Evolutionary conservation across 1,284 basidiomycete genomes (phyloP), one percentile per base, ranked within the genome.

Genomic region (Moesziomyces antarcticus): DNA sequence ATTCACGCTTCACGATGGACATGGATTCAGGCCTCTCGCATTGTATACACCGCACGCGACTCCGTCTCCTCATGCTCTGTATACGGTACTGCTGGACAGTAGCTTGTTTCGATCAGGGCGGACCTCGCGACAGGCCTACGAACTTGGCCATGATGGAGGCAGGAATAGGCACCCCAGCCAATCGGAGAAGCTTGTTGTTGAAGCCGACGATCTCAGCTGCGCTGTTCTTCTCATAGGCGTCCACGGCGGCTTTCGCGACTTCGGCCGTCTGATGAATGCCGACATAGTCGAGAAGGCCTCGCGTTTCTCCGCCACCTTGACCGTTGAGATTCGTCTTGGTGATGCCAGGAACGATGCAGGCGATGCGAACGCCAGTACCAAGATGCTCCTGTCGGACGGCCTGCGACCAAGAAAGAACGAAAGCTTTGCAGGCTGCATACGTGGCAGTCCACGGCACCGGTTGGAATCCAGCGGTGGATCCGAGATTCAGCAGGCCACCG

Each of bases 281-380:
- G 41, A 53, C 51, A 30, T 53, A 44, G 51, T 53, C 51, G 27
- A 45, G 51, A 6, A n/a, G 18, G 16, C 51, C 51, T 22, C 40
- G 22, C 16, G 4, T 9, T 16, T 53, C 51, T 18, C 51, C 51
- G 18, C 42, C 41, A 14, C 51, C 42, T 5, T 11, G 41, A 7
- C 42, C 41, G 30, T 45, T 27, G 16, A 53, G 25, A 21, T 53
- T 53, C 3, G 51, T 53, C 42, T 51, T 3, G 3, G 50, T 51
- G 22, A 51, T 51, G 37, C 50, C 50, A 6, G 50, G 50, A 9
- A 51, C 50, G n/a, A 51, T 51, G 37, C 50, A 51, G 13, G 50
- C 50, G 13, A 51, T 20, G 14, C 50, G 37, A 24, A 51, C 50
- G 20, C 50, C 50, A 6, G 33, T 27, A n/a, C 5, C 37, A 3